These are phyloP conservation scores for Fibroporia radiculosa DNA, from an alignment of 768 basidiomycete species.

Conservation along the genomic window DNA sequence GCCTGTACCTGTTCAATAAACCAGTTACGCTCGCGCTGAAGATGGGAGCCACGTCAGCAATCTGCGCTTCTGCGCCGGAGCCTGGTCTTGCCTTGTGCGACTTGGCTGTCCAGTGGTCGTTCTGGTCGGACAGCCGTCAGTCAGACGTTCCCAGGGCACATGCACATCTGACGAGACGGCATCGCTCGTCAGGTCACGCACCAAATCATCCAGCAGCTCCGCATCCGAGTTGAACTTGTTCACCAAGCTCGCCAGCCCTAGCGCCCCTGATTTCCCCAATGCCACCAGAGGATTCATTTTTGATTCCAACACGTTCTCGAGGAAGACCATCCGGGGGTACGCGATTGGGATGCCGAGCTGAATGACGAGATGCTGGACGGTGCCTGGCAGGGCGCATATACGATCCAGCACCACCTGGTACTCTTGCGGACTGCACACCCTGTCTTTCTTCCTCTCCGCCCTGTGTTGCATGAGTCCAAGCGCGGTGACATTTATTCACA, in stretches of 20 bases:
- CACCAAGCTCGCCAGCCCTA: constrained; percentile 72
- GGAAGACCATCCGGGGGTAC: constrained; percentile 89
- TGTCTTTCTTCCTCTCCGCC: constrained; percentile 76
- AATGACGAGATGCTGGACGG: constrained; percentile 77
- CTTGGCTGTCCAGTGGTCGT: constrained; percentile 89
- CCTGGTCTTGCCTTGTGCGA: constrained; percentile 61
- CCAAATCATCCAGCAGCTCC: constrained; percentile 90
- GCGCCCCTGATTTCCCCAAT: constrained; percentile 56
- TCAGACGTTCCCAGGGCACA: constrained; percentile 4
- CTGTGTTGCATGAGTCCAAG: constrained; percentile 28
- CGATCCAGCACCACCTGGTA: constrained; percentile 69
- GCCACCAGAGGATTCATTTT: constrained; percentile 81
- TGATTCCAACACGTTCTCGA: constrained; percentile 70
- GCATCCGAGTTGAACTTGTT: constrained; percentile 91
- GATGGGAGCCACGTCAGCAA: constrained; percentile 5
- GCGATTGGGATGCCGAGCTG: constrained; percentile 83
- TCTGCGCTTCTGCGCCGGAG: too few relatives aligned
- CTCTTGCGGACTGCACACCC: constrained; percentile 67
- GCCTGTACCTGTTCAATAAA: constrained; percentile 74
- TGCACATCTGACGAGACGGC: not conserved
- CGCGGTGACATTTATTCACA: not conserved
- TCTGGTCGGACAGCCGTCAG: constrained; percentile 32
- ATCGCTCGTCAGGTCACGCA: constrained; percentile 27
- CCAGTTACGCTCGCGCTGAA: constrained; percentile 85
- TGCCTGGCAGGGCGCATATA: constrained; percentile 49